Conservation (phyloP, 768 basidiomycete species). For the Suillus brevipes region DNA sequence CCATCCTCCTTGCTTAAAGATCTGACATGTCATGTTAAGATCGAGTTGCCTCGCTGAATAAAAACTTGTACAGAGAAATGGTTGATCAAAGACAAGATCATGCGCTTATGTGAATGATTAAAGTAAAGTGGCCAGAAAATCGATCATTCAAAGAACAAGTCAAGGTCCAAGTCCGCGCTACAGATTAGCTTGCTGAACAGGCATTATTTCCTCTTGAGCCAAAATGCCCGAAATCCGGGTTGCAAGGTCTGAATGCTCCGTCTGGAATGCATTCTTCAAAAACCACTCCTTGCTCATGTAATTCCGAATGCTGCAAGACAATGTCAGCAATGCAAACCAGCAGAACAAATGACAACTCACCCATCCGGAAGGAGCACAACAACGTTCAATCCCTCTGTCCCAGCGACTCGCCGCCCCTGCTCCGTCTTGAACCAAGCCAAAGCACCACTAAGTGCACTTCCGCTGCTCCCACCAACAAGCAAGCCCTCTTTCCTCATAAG, state of each 20-base stretch:
- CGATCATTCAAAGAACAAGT: not conserved
- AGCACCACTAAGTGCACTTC: conserved; percentile 79
- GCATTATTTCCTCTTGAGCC: not conserved
- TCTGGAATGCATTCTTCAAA: conserved; percentile 61
- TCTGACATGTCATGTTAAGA: not conserved
- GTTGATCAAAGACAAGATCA: not conserved
- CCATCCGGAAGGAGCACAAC: conserved; percentile 90
- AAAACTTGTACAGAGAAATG: not conserved
- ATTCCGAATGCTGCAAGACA: conserved; percentile 69
- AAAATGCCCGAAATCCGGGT: not conserved
- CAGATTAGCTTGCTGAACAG: not conserved
- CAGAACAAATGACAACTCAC: conserved; percentile 43
- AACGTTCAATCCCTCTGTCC: conserved; percentile 78
- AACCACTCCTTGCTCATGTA: conserved; percentile 97
- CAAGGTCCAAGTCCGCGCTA: not conserved
- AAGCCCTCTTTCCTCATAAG: conserved; percentile 87
- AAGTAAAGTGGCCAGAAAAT: not conserved
- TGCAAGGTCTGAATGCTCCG: conserved; percentile 42
- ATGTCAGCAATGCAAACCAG: not conserved
- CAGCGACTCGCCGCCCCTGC: conserved; percentile 61
- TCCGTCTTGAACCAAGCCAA: conserved; percentile 74
- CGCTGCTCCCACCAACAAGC: conserved; percentile 91
- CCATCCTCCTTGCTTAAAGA: not conserved
- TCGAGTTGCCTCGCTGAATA: not conserved
- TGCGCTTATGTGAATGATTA: not conserved